Evolutionary conservation across 2,329 filamentous ascomycete genomes (phyloP), one percentile per base, ranked within the genome.

Genomic region (Cryoendolithus antarcticus): DNA sequence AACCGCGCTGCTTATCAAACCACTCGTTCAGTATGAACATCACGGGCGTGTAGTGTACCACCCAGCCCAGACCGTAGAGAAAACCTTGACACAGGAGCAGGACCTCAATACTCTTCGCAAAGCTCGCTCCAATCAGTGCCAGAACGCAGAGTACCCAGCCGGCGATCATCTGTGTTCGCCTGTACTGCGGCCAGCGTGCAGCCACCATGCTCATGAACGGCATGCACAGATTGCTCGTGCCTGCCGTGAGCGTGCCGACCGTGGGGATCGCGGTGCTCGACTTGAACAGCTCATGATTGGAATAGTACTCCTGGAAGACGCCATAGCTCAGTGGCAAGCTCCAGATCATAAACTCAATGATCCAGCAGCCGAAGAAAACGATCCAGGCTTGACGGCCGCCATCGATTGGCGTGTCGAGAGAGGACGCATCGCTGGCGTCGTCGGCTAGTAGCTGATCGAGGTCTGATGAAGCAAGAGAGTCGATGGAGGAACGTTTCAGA

Each of bases 271-370:
- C 62, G 0, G 67, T 53, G 8, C 54, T 66, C 2, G 66, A 67
- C 2, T 61, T 59, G 40, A 83, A 83, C 1, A 73, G 71, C 3
- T 66, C 66, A 43, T 77, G 67, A 2, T 64, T 70, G 30, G 65
- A 70, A 54, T 84, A 84, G 56, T 81, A 80, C 38, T 78, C 69
- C 48, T 82, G 77, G 50, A 84, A 83, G 19, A 85, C 68, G 33
- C 80, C 80, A 53, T 77, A 85, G 0, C 76, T 69, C 41, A 77
- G 77, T 0, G 77, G 73, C 41, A 83, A 81, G 2, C 78, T 77
- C 15, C 15, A 19, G 15, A 19, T 19, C 15, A 19, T 19, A 19
- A 19, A 19, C 15, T 19, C 15, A 75, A 60, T 19, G 15, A 19
- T 19, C 15, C 15, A 19, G 15, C 15, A 19, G 15, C 15, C 15